Evolutionary conservation across 228 moss, liverwort and hornwort species (phyloP), one percentile per base, ranked within the genome.

Genomic region (Sphagnum magellanicum): DNA sequence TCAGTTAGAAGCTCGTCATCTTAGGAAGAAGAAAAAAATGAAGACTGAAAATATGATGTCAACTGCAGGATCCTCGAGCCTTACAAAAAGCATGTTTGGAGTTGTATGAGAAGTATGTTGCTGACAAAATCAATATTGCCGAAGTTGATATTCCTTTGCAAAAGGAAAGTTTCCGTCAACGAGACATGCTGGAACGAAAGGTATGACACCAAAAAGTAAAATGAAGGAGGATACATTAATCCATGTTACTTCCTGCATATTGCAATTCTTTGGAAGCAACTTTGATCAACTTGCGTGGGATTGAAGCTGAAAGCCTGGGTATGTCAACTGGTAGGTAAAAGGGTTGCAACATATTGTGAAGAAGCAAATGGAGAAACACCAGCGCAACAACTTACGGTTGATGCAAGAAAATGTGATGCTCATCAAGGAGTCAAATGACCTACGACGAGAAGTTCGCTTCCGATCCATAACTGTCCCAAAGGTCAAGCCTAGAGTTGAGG

Each of bases 331-430:
- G 63, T 69, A 90, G 91, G 93, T 93, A 62, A 89, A 78, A 61
- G 79, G 71, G 15, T 59, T 93, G 16, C 85, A 89, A 63, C 80
- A 89, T 13, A 82, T 75, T 17, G 75, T 93, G 16, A 75, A 74
- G 13, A 82, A 68, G 62, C 91, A 91, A 61, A 85, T 76, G 78
- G 75, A 89, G 59, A 78, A 83, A 49, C 78, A 89, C 61, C 85
- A 87, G 51, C 74, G 74, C 46, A 87, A 78, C 46, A 91, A 84
- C 53, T 64, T 81, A 62, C 80, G 82, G 68, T 77, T 94, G 66
- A 79, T 94, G 73, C 82, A 89, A 68, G 91, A 89, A 63, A 94
- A 91, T 51, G 85, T 82, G 13, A 66, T 85, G n/a, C 80, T 93
- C 61, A 76, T 93, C 8, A 73, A 81, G 6, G 80, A 89, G 72